Percentiles rank a stretch among this genome's conserved stretches.
These are phyloP conservation scores for Rhodomyrtus psidioides DNA, from an alignment of 441 rosid genomes.

Conservation along the genomic window DNA sequence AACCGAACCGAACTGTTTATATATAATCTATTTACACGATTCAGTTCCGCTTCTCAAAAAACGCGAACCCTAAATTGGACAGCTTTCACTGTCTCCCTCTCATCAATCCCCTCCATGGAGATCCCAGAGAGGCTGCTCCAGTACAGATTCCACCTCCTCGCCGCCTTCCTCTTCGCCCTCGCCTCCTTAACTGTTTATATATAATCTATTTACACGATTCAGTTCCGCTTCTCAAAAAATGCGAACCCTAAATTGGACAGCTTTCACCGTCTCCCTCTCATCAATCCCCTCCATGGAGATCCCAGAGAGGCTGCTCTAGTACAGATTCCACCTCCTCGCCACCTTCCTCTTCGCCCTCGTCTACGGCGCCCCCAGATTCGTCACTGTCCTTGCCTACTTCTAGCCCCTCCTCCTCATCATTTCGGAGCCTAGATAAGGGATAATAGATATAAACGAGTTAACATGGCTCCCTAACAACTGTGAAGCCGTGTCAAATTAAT, in stretches of 20 bases:
- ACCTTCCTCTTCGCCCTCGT: slow-evolving; percentile 22
- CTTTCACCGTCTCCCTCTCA: neutral
- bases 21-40: too few relatives aligned
- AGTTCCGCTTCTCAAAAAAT: too few relatives aligned
- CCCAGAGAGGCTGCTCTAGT: slow-evolving; percentile 42
- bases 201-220: too few relatives aligned
- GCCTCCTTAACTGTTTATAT: too few relatives aligned
- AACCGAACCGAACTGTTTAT: too few relatives aligned
- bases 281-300: slow-evolving; percentile 39
- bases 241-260: too few relatives aligned
- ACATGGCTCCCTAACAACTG: neutral
- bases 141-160: slow-evolving; percentile 46
- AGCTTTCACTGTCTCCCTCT: too few relatives aligned
- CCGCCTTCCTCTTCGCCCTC: slow-evolving; percentile 19
- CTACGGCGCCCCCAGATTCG: slow-evolving; percentile 54
- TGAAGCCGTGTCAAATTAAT: neutral
- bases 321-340: slow-evolving; percentile 44
- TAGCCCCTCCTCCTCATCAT: slow-evolving; percentile 47
- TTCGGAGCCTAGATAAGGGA: neutral
- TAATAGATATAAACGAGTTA: neutral
- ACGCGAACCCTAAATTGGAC: too few relatives aligned
- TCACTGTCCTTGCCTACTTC: slow-evolving; percentile 63
- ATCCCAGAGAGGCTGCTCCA: slow-evolving; percentile 46
- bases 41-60: too few relatives aligned
- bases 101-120: slow-evolving; percentile 30